A percentile compares a stretch with the other conserved stretches of the same genome.
Evolutionary conservation across 1,139 yeast species (phyloP).

Genomic region (Geotrichum klebahnii): DNA sequence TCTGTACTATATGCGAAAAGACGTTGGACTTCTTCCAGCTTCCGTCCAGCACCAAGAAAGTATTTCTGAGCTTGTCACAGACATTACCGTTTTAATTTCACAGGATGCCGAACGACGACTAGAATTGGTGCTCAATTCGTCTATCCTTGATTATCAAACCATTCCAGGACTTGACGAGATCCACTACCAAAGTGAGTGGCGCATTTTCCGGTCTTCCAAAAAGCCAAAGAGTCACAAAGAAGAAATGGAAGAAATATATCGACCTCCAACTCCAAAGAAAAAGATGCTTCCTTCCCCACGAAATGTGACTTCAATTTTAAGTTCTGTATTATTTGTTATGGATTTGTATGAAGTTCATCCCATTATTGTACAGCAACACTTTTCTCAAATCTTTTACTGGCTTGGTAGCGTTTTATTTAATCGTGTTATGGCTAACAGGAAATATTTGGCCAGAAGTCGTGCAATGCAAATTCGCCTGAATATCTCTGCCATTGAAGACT

Average conservation of each 20-base stretch:
- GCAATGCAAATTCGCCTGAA: conserved; percentile 89
- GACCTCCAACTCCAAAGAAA: conserved; percentile 69
- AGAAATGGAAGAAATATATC: conserved; percentile 57
- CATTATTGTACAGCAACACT: conserved; percentile 66
- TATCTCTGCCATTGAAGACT: conserved; percentile 81
- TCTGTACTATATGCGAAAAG: conserved; percentile 42
- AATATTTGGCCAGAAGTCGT: conserved; percentile 69
- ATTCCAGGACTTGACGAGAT: conserved; percentile 45
- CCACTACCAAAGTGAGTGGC: conserved; percentile 45
- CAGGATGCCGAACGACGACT: conserved; percentile 41
- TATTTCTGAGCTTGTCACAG: conserved; percentile 38
- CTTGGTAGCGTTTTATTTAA: conserved; percentile 71
- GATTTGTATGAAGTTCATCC: conserved; percentile 79
- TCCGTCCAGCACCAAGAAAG: conserved; percentile 36
- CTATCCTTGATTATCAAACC: conserved; percentile 44
- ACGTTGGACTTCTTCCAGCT: conserved; percentile 35
- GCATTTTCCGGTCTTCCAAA: conserved; percentile 34
- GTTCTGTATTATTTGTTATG: conserved; percentile 81
- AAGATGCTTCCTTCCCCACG: conserved; percentile 79
- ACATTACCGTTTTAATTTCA: conserved; percentile 38
- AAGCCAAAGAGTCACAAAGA: conserved; percentile 42
- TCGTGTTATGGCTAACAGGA: conserved; percentile 59
- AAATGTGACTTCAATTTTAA: conserved; percentile 76
- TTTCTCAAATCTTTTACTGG: conserved; percentile 77
- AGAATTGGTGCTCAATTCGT: conserved; percentile 39